These are phyloP conservation scores for Phalaenopsis hybrid DNA, from an alignment of 116 monocot genomes.

Conservation along the genomic window DNA sequence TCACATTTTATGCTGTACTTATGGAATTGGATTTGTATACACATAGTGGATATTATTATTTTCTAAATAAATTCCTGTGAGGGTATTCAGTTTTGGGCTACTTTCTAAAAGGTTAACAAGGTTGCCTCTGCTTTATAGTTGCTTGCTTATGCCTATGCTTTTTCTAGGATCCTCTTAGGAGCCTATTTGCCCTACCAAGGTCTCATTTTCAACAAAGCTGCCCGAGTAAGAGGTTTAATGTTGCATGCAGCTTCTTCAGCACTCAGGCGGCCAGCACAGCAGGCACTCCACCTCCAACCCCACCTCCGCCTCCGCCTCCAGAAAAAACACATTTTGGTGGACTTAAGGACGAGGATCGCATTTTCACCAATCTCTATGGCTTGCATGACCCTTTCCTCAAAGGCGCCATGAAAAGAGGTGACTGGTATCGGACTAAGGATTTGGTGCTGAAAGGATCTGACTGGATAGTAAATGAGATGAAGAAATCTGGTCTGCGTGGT, in stretches of 20 bases:
- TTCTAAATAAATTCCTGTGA: too few relatives aligned
- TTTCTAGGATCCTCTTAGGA: conserved; percentile 33
- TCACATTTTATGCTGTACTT: too few relatives aligned
- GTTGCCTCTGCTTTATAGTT: neutral
- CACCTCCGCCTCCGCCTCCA: conserved; percentile 68
- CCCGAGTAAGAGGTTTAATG: conserved; percentile 11
- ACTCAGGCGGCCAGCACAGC: conserved; percentile 52
- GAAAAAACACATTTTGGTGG: conserved; percentile 89
- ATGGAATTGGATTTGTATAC: too few relatives aligned
- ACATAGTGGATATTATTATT: too few relatives aligned
- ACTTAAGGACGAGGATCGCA: conserved; percentile 85
- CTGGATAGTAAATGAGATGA: conserved; percentile 98
- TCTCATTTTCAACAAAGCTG: conserved; percentile 6
- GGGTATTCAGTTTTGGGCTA: too few relatives aligned
- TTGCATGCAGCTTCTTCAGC: conserved; percentile 40
- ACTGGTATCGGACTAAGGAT: conserved; percentile 90
- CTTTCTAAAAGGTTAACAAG: neutral
- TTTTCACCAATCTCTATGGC: conserved; percentile 93
- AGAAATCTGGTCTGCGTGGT: conserved; percentile 90
- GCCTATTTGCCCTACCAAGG: conserved; percentile 24
- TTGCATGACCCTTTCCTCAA: conserved; percentile 91
- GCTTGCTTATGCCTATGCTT: neutral
- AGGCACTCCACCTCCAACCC: conserved; percentile 33
- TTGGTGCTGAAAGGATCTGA: conserved; percentile 79
- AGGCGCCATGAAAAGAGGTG: conserved; percentile 90